Evolutionary conservation across 78 protist genomes (phyloP).

Genomic region (Dictyostelium purpureum): DNA sequence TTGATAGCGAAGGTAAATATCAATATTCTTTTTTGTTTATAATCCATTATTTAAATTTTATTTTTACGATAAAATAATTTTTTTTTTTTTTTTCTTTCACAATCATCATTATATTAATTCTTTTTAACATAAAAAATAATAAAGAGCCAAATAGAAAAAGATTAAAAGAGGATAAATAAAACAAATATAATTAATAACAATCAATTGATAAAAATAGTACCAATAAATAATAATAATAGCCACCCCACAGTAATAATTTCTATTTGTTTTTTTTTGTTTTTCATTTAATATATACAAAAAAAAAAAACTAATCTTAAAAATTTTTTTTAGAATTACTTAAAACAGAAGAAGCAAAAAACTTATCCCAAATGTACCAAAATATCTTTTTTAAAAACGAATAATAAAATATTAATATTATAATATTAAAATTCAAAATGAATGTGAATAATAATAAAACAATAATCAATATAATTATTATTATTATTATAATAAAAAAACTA

Average conservation of each 20-base stretch:
- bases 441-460: no score
- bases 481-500: no score
- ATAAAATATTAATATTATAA: no score
- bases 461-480: no score
- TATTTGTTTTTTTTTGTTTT: not conserved
- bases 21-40: not conserved
- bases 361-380: not conserved
- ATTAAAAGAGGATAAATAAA: not conserved
- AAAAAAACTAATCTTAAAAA: not conserved
- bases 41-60: not conserved
- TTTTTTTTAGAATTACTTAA: conserved; percentile 1
- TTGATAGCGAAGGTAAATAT: conserved; percentile 5
- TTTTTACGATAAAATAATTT: no score
- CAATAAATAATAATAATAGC: not conserved
- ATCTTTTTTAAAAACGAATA: no score
- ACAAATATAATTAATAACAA: not conserved
- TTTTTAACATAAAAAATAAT: not conserved
- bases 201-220: no score
- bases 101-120: not conserved
- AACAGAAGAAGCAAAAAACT: not conserved
- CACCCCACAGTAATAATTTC: not conserved
- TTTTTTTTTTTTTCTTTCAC: not conserved
- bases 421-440: no score
- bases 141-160: conserved; percentile 19
- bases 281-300: not conserved